Base-by-base conservation (phyloP, 176 grass and related monocot genomes). In the Triticum dicoccoides region DNA sequence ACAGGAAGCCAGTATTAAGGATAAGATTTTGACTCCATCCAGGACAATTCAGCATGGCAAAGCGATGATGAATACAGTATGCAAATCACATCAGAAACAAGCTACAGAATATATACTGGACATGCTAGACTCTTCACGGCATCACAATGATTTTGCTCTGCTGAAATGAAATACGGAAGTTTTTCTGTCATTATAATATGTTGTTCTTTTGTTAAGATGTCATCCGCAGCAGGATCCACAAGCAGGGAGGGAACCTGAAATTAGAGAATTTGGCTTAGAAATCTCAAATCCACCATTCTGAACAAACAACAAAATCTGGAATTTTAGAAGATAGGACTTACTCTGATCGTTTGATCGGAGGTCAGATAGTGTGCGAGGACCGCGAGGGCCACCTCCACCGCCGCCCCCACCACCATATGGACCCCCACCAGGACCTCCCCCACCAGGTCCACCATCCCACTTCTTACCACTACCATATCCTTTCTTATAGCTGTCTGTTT, bases 161-260 rank as follows among this genome's bases (percentile, higher is more conserved):
- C 23, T 70, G 51, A 85, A 37, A 61, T 17, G 10, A 64, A 79
- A 80, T 75, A 63, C 7, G 58, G 73, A 7, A 52, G 11, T 49
- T 76, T 13, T 30, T 51, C 73, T 8, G 73, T 25, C 24, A 15
- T 51, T 76, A 76, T 41, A 41, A 41, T 41, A 49, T 51, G 15
- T 2, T 74, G 12, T 75, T 44, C n/a, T 49, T 73, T 42, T 29
- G 41, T 29, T 74, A 23, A n/a, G 44, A 84, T 25, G 29, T 88
- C 78, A 96, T 39, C 97, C 94, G 68, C 97, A 99, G 94, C 97
- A 99, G 56, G 97, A 99, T 62, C 97, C 97, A 70, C 97, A 99
- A 52, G 94, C 97, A 80, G 97, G 97, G 52, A 99, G 92, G 62
- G 94, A 92, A 94, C 89, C 97, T 99, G 85, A 63, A 93, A 94